A percentile compares a stretch with the other conserved stretches of the same genome.
These are phyloP conservation scores for Lichtheimia hyalospora DNA, from an alignment of 371 early-diverging fungal species.

Conservation along the genomic window DNA sequence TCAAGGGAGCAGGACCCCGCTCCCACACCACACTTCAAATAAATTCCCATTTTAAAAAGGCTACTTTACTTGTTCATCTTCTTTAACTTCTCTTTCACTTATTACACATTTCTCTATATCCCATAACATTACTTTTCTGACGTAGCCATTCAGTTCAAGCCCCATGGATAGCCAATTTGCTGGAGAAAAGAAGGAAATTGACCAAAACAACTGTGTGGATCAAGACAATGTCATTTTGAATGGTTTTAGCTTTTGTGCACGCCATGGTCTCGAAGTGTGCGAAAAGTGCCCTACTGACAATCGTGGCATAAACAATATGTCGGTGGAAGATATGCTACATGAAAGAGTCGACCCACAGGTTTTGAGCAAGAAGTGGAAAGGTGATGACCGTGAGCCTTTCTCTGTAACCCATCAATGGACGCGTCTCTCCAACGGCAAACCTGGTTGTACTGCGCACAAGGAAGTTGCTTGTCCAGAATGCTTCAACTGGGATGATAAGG, in stretches of 20 bases:
- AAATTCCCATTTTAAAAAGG: no score
- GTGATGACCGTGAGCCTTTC: conserved; percentile 49
- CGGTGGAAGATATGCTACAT: conserved; percentile 41
- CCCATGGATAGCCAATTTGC: conserved; percentile 40
- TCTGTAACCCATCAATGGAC: conserved; percentile 40
- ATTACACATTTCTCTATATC: not conserved
- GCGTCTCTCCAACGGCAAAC: conserved; percentile 40
- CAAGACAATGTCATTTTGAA: conserved; percentile 35
- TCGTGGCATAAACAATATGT: conserved; percentile 36
- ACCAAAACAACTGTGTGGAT: conserved; percentile 40
- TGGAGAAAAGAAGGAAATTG: conserved; percentile 23
- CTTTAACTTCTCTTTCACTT: not conserved
- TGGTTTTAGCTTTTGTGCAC: conserved; percentile 37
- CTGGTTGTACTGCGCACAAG: conserved; percentile 45
- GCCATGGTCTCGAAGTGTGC: conserved; percentile 47
- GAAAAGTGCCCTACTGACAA: conserved; percentile 49
- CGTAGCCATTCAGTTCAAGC: no score
- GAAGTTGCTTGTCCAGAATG: conserved; percentile 45
- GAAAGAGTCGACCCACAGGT: conserved; percentile 38
- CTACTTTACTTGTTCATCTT: not conserved
- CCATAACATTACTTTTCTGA: not conserved
- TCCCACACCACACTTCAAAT: no score
- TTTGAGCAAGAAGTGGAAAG: conserved; percentile 44
- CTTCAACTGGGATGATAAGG: conserved; percentile 46
- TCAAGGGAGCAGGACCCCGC: no score